These are phyloP conservation scores for Symbiodinium pilosum DNA, from an alignment of 73 alveolate species.

Conservation along the genomic window DNA sequence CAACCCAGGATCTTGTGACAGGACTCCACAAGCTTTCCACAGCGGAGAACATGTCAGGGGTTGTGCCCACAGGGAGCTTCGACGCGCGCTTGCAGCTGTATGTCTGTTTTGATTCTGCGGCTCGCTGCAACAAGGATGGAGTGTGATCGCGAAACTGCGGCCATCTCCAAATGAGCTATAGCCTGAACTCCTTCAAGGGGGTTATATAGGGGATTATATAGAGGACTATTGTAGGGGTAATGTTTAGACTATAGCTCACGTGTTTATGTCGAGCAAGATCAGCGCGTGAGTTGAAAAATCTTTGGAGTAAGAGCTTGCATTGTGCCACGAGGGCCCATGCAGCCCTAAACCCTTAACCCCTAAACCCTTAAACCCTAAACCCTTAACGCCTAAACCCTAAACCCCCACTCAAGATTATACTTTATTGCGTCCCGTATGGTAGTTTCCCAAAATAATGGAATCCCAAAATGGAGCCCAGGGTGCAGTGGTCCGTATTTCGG, in stretches of 20 bases:
- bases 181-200: too few relatives aligned
- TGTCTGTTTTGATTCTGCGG: background rate
- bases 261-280: background rate
- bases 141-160: conserved; percentile 9
- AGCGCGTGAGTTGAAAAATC: background rate
- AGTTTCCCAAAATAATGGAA: too few relatives aligned
- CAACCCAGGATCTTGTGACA: background rate
- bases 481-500: too few relatives aligned
- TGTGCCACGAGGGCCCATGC: background rate
- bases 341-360: too few relatives aligned
- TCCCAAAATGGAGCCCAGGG: too few relatives aligned
- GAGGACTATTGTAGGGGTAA: too few relatives aligned
- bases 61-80: conserved; percentile 14
- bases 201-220: too few relatives aligned
- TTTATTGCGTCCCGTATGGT: too few relatives aligned
- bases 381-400: too few relatives aligned
- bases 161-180: background rate
- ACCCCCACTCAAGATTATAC: too few relatives aligned
- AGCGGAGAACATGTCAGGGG: conserved; percentile 8
- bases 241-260: too few relatives aligned
- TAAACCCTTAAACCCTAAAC: too few relatives aligned
- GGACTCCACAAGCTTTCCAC: conserved; percentile 13
- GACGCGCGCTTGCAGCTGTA: conserved; percentile 20
- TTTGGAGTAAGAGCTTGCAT: background rate
- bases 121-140: conserved; percentile 1